These are phyloP conservation scores for Pholiota conissans DNA, from an alignment of 768 basidiomycete genomes.

Conservation along the genomic window DNA sequence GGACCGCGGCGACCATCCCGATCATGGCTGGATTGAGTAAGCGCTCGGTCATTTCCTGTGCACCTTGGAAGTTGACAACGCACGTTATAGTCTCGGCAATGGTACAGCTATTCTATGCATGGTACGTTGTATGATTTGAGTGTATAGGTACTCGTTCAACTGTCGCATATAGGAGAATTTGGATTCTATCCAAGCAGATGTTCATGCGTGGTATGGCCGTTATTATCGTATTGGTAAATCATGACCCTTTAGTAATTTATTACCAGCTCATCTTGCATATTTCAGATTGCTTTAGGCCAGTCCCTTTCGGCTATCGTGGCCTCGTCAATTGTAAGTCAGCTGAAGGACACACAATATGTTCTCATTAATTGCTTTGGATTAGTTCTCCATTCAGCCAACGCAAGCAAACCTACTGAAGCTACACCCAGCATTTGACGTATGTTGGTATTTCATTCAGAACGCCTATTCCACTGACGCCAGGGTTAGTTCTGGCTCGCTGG, in stretches of 20 bases:
- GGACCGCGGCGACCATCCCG: not conserved
- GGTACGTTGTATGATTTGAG: too few species aligned
- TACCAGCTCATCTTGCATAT: not conserved
- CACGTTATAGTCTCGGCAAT: not conserved
- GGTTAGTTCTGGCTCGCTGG: not conserved
- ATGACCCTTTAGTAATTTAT: too few species aligned
- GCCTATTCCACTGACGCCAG: not conserved
- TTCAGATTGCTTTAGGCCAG: not conserved
- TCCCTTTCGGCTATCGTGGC: not conserved
- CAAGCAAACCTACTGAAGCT: not conserved
- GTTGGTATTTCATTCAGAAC: not conserved
- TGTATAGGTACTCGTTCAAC: too few species aligned
- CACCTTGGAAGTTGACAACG: not conserved
- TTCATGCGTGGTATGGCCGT: not conserved
- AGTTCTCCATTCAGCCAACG: not conserved
- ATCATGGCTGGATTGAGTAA: not conserved
- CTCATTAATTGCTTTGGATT: not conserved
- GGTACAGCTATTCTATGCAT: not conserved
- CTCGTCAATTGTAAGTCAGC: not conserved
- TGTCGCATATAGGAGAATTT: not conserved
- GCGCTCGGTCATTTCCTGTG: not conserved
- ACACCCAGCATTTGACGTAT: not conserved
- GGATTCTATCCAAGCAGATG: not conserved
- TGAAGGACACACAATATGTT: not conserved
- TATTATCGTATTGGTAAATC: not conserved